Percentiles rank a stretch among this genome's conserved stretches.
Evolutionary conservation across 495 filamentous ascomycete genomes (phyloP).

Genomic region (Aspergillus mulundensis): DNA sequence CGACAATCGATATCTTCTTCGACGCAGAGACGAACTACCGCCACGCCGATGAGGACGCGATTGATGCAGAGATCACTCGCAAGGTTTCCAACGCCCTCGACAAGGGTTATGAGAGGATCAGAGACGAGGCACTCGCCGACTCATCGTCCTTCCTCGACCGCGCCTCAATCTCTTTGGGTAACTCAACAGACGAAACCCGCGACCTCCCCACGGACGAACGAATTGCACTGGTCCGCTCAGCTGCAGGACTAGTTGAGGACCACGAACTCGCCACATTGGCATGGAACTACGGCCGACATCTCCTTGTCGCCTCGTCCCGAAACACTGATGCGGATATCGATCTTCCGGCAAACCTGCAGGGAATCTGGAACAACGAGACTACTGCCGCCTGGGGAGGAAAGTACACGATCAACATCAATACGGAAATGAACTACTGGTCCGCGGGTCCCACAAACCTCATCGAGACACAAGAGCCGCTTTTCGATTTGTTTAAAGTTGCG

Average conservation of each 20-base stretch:
- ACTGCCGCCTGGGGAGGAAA: conserved; percentile 7
- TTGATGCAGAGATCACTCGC: background rate
- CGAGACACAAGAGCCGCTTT: conserved; percentile 5
- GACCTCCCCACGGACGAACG: conserved; percentile 2
- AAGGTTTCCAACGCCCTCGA: conserved; percentile 1
- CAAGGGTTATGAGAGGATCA: background rate
- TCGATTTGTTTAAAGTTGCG: conserved; percentile 1
- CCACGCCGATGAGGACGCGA: background rate
- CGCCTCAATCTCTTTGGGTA: background rate
- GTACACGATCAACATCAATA: conserved; percentile 10
- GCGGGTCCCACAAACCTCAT: conserved; percentile 2
- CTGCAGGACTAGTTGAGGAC: background rate
- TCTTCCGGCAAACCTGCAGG: conserved; percentile 5
- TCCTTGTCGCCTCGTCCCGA: conserved; percentile 1
- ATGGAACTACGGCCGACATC: conserved; percentile 6
- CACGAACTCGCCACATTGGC: background rate
- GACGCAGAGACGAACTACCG: conserved; percentile 9
- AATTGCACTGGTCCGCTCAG: background rate
- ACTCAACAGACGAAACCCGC: background rate
- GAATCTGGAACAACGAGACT: conserved; percentile 6
- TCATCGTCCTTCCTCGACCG: background rate
- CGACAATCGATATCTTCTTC: conserved; percentile 8
- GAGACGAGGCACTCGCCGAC: background rate
- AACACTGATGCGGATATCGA: background rate
- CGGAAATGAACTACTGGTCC: conserved; percentile 13